phyloP scores from a whole-genome alignment of 2,329 filamentous ascomycete genomes.

The Xenoacremonium recifei region DNA sequence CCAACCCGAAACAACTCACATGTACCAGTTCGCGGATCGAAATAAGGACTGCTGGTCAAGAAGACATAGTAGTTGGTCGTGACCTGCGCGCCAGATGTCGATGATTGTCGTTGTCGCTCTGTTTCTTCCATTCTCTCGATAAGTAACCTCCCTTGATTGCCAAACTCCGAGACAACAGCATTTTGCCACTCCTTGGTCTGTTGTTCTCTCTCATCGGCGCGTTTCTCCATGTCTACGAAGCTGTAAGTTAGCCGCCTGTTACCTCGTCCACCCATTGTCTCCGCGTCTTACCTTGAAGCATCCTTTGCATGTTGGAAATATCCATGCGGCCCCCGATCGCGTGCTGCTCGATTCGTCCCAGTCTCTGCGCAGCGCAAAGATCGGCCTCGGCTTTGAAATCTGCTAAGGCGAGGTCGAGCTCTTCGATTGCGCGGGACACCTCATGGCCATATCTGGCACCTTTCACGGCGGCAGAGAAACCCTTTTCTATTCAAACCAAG shows the following conservation, averaged over 20 bases:
- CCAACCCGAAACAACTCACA: background rate
- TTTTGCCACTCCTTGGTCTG: background rate
- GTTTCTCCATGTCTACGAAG: background rate
- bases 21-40: background rate
- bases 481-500: background rate
- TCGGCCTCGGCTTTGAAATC: background rate
- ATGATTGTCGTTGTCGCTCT: background rate
- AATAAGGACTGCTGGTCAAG: background rate
- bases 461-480: background rate
- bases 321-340: background rate
- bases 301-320: background rate
- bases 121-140: background rate
- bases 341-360: background rate
- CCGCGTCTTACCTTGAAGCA: background rate
- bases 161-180: background rate
- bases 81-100: background rate
- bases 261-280: too few species aligned
- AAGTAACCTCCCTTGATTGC: background rate
- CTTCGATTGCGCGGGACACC: background rate
- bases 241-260: background rate
- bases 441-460: background rate
- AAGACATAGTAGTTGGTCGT: background rate
- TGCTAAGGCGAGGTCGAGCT: background rate
- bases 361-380: background rate
- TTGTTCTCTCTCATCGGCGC: background rate